Evolutionary conservation across 164 flowering plant species (phyloP), one percentile per base, ranked within the genome.

Genomic region (Aristolochia fimbriata): DNA sequence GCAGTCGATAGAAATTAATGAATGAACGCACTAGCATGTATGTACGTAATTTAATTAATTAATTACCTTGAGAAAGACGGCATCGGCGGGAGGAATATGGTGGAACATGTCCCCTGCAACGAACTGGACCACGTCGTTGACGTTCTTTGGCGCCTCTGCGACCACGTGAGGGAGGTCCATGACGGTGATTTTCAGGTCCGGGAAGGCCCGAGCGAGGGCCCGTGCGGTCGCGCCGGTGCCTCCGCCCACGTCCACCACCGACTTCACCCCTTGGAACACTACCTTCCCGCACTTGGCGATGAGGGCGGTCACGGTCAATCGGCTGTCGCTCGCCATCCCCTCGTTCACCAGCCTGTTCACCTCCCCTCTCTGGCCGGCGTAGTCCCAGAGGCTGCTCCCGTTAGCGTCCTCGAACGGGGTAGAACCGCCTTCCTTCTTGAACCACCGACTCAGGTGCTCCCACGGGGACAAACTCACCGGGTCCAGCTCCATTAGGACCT

Each of bases 401-500:
- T 55, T 41, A 1, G 64, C 55, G 0, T 12, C 25, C 57, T 66
- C 51, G 23, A 55, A 61, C 6, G 48, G 31, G 0, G 27, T 4
- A 15, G n/a, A 13, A 1, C 57, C n/a, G n/a, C n/a, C 8, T 16
- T 19, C 61, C 27, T 2, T 49, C 17, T 16, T 41, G 25, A 64
- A 41, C 55, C 49, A 51, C 17, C 8, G 22, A 15, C 56, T 22
- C 14, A 50, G 37, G 49, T 31, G 45, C 3, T 41, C 49, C 25
- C 27, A 51, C 6, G 51, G 57, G 1, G 41, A 11, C 17, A 24
- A 24, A 0, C 31, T 17, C 15, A 47, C 23, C 0, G 43, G 56
- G 11, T 64, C 66, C 2, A 73, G 66, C 58, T 62, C 45, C 9
- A 52, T 30, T 17, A 62, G n/a, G 47, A 58, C 23, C 33, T 57